Percentiles rank a stretch among this genome's conserved stretches.
These are phyloP conservation scores for Groenewaldozyma sp. DNA, from an alignment of 1,139 yeast genomes.

Conservation along the genomic window DNA sequence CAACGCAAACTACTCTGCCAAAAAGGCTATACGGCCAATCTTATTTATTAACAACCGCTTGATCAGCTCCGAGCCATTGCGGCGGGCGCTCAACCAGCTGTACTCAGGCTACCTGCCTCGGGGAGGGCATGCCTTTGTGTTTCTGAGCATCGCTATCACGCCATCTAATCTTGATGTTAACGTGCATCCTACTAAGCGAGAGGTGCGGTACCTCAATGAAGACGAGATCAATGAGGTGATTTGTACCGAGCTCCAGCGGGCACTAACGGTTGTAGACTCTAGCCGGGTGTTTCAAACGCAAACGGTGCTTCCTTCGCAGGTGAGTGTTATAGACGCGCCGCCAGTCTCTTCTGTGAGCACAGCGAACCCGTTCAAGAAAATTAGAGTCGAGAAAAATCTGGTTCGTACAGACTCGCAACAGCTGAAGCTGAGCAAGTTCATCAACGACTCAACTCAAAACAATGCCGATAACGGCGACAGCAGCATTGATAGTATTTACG, in stretches of 20 bases:
- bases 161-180: constrained; percentile 81
- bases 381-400: constrained; percentile 12
- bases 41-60: constrained; percentile 72
- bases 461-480: too few species aligned
- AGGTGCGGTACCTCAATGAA: constrained; percentile 77
- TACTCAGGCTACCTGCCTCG: constrained; percentile 67
- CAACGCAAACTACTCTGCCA: constrained; percentile 61
- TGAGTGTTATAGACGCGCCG: background rate
- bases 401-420: constrained; percentile 66
- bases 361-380: background rate
- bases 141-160: constrained; percentile 53
- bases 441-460: constrained; percentile 1
- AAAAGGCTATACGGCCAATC: constrained; percentile 59
- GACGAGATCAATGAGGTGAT: constrained; percentile 71
- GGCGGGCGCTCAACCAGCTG: constrained; percentile 56
- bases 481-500: background rate
- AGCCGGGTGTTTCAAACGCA: constrained; percentile 66
- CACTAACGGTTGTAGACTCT: constrained; percentile 52
- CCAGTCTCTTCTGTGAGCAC: background rate
- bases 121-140: constrained; percentile 72
- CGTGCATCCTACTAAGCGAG: constrained; percentile 92
- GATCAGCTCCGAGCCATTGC: constrained; percentile 73
- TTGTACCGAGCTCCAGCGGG: constrained; percentile 40
- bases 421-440: constrained; percentile 40
- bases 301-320: constrained; percentile 34